Conservation (phyloP, 257 asterid species). For the Agastache rugosa region DNA sequence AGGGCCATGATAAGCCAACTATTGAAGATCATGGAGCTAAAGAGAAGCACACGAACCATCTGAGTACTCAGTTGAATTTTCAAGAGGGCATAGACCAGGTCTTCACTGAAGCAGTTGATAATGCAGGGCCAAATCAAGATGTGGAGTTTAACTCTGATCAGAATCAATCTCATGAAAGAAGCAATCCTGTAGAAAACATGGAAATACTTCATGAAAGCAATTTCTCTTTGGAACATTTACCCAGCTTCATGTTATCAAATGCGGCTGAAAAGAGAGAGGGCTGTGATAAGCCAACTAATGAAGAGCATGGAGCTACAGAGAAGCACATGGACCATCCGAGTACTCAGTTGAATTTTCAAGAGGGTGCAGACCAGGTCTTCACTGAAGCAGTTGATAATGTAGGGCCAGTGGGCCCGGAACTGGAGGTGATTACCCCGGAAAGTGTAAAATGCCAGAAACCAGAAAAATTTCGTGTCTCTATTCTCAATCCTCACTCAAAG, state of each 20-base stretch:
- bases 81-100: slow-evolving; percentile 39
- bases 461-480: slow-evolving; percentile 43
- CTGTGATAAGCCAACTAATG: slow-evolving; percentile 39
- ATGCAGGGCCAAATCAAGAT: slow-evolving; percentile 36
- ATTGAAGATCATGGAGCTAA: slow-evolving; percentile 35
- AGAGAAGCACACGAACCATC: slow-evolving; percentile 35
- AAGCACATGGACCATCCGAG: slow-evolving; percentile 33
- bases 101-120: slow-evolving; percentile 38
- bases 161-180: slow-evolving; percentile 30
- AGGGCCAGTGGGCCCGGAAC: slow-evolving; percentile 34
- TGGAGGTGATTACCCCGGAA: slow-evolving; percentile 43
- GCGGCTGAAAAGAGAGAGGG: slow-evolving; percentile 32
- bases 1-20: slow-evolving; percentile 38
- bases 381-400: slow-evolving; percentile 40
- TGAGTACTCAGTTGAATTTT: not conserved
- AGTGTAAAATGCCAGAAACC: slow-evolving; percentile 36
- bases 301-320: slow-evolving; percentile 33
- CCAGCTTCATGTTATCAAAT: slow-evolving; percentile 15
- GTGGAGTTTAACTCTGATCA: slow-evolving; percentile 13
- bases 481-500: slow-evolving; percentile 52
- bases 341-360: slow-evolving; percentile 29
- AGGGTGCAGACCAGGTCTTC: slow-evolving; percentile 37
- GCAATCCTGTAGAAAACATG: slow-evolving; percentile 28
- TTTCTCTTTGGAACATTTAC: slow-evolving; percentile 12
- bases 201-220: slow-evolving; percentile 20